Evolutionary conservation across 768 basidiomycete genomes (phyloP), one percentile per base, ranked within the genome.

Genomic region (Mycena vulgaris): DNA sequence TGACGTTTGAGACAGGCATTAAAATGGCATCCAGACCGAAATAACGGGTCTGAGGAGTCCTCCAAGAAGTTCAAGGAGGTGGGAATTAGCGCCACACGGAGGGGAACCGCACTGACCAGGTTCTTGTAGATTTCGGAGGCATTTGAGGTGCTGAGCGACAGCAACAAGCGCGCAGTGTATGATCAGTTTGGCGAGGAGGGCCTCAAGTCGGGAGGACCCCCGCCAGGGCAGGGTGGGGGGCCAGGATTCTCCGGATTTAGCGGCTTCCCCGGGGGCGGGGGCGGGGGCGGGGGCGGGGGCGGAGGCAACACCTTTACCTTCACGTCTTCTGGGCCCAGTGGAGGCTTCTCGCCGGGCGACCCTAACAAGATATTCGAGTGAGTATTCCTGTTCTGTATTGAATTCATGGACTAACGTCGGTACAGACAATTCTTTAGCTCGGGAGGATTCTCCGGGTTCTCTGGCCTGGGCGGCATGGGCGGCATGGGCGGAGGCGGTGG

Each of bases 171-270:
- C 27, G 82, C 93, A 0, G 78, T 95, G 9, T 98, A 96, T 73
- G 97, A 98, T 80, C 95, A 98, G 74, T 92, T 96, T 63, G 97
- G 97, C 39, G 96, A 98, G 79, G 97, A 98, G 65, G 97, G 97
- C 2, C 87, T 98, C 74, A 98, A 98, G 79, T 89, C 89, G 9
- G 88, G 88, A 23, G 89, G 84, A 0, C 83, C 86, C 3, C 75
- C 83, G 33, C 88, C 90, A 66, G 88, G 87, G 37, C 88, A 88
- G 48, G 88, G 87, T 48, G 80, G 78, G 5, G 79, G 77, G 60
- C 82, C 81, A n/a, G 81, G 80, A 14, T 84, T 81, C 74, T 65
- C 80, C 31, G 79, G 80, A 0, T 81, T 80, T 75, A 75, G 77
- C 39, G 82, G 82, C 3, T 87, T 85, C 80, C 79, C 84, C 8